Evolutionary conservation across 345 rosid genomes (phyloP), one percentile per base, ranked within the genome.

Genomic region (Sisymbrium irio): DNA sequence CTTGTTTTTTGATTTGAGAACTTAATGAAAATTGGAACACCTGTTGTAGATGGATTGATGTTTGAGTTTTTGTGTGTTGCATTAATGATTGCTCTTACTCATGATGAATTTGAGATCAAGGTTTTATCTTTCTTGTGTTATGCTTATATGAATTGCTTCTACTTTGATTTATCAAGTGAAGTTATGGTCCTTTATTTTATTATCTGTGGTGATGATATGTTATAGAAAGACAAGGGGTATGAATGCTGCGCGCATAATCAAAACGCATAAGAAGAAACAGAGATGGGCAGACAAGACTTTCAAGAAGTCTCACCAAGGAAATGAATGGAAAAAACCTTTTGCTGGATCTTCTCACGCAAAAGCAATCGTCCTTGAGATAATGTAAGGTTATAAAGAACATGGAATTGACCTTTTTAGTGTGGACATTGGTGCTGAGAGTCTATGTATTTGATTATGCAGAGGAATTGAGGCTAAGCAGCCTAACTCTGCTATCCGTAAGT

Each of bases 261-360:
- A 78, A 59, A 61, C 45, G 62, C 88, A 83, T 67, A 72, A 89
- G 4, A 83, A 82, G 22, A 80, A 68, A n/a, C 89, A 86, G 65
- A 85, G 93, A 82, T 88, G 89, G 93, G 88, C 91, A 15, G 87
- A 88, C 68, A 88, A 83, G 69, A 33, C 83, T 27, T 86, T 83
- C 86, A 88, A 88, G 76, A 88, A 86, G 50, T 86, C 93, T 20
- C 85, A 86, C 30, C 82, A 69, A 17, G 93, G 90, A 4, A 88
- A 84, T 49, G 90, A 88, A 56, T 88, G 88, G 93, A 88, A 88
- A 84, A 88, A 88, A 71, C 93, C 93, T 3, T 88, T 88, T 40
- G 79, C 90, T 36, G 90, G 90, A 0, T 88, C 90, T 18, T 88
- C 93, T 27, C 93, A 88, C 54, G 89, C 93, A 4, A 88, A 82